These are phyloP conservation scores for Aspergillus brasiliensis DNA, from an alignment of 2,329 filamentous ascomycete species.

Conservation along the genomic window DNA sequence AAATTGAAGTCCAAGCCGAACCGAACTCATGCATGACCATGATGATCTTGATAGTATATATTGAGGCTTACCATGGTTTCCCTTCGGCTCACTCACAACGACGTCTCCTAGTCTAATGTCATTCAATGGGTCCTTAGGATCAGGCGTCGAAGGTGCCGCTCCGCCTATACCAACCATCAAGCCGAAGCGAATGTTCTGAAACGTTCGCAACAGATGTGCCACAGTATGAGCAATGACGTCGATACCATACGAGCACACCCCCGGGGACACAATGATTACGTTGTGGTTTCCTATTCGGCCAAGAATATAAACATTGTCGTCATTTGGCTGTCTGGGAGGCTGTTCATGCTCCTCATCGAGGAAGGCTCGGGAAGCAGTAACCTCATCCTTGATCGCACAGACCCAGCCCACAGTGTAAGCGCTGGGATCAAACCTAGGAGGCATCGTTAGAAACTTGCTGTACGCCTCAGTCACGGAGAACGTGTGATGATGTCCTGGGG, in stretches of 20 bases:
- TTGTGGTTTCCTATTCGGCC: background rate
- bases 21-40: no score
- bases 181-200: background rate
- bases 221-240: background rate
- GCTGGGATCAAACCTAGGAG: no score
- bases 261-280: background rate
- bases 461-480: no score
- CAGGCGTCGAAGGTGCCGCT: background rate
- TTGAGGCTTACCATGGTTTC: conserved; percentile 2
- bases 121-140: background rate
- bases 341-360: conserved; percentile 3
- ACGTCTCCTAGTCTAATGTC: background rate
- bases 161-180: background rate
- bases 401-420: conserved; percentile 4
- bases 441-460: no score
- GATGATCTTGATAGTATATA: no score
- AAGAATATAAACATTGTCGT: background rate
- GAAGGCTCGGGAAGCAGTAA: background rate
- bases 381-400: background rate
- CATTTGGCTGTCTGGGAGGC: background rate
- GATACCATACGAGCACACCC: background rate
- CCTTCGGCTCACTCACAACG: background rate
- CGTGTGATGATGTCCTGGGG: no score
- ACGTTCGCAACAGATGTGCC: background rate
- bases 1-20: no score